Conservation (phyloP, 148 eudicot species). For the Suaeda aralocaspica region DNA sequence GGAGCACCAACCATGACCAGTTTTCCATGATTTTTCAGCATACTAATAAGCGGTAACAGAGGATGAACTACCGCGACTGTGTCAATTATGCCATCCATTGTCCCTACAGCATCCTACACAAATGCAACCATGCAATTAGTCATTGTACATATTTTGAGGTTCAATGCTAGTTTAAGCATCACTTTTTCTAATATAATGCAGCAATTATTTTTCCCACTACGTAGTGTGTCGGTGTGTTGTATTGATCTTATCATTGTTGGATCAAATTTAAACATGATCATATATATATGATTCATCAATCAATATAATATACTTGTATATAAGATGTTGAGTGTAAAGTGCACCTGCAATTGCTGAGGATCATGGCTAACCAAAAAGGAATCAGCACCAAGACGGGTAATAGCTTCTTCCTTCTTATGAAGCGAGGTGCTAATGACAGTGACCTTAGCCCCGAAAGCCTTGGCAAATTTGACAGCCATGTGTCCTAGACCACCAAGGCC, state of each 20-base stretch:
- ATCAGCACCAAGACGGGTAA: slow-evolving; percentile 37
- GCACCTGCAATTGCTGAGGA: slow-evolving; percentile 34
- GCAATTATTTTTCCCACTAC: too few species aligned
- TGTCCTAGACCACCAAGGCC: slow-evolving; percentile 56
- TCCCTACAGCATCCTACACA: slow-evolving; percentile 41
- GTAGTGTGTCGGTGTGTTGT: too few species aligned
- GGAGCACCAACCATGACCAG: slow-evolving; percentile 39
- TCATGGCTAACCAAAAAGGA: slow-evolving; percentile 29
- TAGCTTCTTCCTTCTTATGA: slow-evolving; percentile 42
- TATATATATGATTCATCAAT: too few species aligned
- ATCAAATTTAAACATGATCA: too few species aligned
- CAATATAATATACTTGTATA: too few species aligned
- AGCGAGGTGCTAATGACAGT: slow-evolving; percentile 47
- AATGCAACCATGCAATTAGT: background rate
- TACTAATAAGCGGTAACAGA: slow-evolving; percentile 31
- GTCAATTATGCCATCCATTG: slow-evolving; percentile 44
- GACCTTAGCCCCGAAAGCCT: slow-evolving; percentile 45
- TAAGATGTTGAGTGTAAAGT: too few species aligned
- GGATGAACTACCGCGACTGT: slow-evolving; percentile 38
- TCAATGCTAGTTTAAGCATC: too few species aligned
- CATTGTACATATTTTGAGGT: too few species aligned
- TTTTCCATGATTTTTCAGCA: slow-evolving; percentile 41
- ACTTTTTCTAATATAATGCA: too few species aligned
- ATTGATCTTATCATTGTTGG: too few species aligned
- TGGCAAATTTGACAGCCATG: slow-evolving; percentile 49